These are phyloP conservation scores for Pachysandra terminalis DNA, from an alignment of 164 flowering plant species.

Conservation along the genomic window DNA sequence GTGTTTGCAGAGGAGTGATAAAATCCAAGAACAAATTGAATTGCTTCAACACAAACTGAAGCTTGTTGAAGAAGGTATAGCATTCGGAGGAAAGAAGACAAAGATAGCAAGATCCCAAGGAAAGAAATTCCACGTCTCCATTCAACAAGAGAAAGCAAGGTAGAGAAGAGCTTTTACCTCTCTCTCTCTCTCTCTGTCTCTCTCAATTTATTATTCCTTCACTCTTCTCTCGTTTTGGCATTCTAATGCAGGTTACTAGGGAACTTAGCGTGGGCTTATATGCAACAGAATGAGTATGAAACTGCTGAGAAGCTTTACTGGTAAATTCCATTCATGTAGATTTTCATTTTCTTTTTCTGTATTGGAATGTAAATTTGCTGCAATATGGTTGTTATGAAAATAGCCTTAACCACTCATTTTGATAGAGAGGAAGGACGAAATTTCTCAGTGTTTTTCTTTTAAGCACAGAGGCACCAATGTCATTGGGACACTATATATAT, in stretches of 20 bases:
- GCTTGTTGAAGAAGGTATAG: constrained; percentile 54
- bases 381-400: too few species aligned
- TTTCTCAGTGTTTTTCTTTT: too few species aligned
- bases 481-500: too few species aligned
- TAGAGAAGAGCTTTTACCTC: constrained; percentile 10
- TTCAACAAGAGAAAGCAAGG: constrained; percentile 79
- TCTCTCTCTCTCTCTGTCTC: too few species aligned
- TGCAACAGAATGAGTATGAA: constrained; percentile 54
- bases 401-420: too few species aligned
- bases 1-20: constrained; percentile 58
- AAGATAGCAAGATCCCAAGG: constrained; percentile 77
- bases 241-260: constrained; percentile 58
- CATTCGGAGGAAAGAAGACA: constrained; percentile 55
- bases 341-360: neutral
- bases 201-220: neutral
- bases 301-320: constrained; percentile 66
- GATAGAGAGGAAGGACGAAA: too few species aligned
- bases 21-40: constrained; percentile 69
- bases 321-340: constrained; percentile 21
- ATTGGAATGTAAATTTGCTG: neutral
- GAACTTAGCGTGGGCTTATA: constrained; percentile 87
- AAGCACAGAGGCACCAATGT: too few species aligned
- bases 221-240: neutral
- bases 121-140: constrained; percentile 55
- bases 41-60: constrained; percentile 60